These are phyloP conservation scores for Corinectria fuckeliana DNA, from an alignment of 2,329 filamentous ascomycete species.

Conservation along the genomic window DNA sequence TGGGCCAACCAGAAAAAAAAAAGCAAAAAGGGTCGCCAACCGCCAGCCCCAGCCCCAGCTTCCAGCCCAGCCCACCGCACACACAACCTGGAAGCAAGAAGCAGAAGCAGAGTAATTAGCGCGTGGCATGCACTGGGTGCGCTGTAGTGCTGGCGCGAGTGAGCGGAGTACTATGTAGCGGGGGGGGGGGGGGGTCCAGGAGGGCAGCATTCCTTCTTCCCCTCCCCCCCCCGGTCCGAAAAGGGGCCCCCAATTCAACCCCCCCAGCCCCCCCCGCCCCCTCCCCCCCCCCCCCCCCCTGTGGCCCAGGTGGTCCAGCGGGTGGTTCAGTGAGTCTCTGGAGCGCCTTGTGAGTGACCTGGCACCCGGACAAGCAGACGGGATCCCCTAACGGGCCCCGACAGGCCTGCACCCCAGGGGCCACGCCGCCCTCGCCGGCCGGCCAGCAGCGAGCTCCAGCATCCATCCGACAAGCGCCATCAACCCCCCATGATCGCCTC, in stretches of 20 bases:
- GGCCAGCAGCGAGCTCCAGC: conserved; percentile 32
- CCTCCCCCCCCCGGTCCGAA: conserved; percentile 20
- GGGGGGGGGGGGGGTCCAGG: conserved; percentile 32
- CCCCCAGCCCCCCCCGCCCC: conserved; percentile 23
- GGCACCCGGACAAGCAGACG: conserved; percentile 1
- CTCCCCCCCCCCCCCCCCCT: conserved; percentile 26
- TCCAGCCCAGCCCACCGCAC: conserved; percentile 16
- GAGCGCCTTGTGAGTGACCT: conserved; percentile 25
- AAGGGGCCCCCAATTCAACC: background rate
- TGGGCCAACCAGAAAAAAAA: conserved; percentile 20
- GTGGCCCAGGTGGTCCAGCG: conserved; percentile 29
- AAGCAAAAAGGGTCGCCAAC: conserved; percentile 19
- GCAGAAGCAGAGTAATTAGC: conserved; percentile 12
- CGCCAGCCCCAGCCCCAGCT: conserved; percentile 24
- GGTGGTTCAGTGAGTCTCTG: conserved; percentile 12
- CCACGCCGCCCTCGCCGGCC: conserved; percentile 21
- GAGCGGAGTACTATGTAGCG: conserved; percentile 33
- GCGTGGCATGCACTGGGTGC: conserved; percentile 25
- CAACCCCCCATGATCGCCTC: conserved; percentile 37
- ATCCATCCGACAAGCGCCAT: conserved; percentile 22
- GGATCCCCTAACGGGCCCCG: conserved; percentile 15
- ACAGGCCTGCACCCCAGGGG: conserved; percentile 13
- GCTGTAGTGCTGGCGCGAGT: conserved; percentile 33
- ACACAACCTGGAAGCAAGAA: too few relatives aligned
- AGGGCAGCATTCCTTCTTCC: conserved; percentile 35